Percentiles rank a stretch among this genome's conserved stretches.
These are phyloP conservation scores for Rhododendron griersonianum DNA, from an alignment of 148 eudicot species.

Conservation along the genomic window DNA sequence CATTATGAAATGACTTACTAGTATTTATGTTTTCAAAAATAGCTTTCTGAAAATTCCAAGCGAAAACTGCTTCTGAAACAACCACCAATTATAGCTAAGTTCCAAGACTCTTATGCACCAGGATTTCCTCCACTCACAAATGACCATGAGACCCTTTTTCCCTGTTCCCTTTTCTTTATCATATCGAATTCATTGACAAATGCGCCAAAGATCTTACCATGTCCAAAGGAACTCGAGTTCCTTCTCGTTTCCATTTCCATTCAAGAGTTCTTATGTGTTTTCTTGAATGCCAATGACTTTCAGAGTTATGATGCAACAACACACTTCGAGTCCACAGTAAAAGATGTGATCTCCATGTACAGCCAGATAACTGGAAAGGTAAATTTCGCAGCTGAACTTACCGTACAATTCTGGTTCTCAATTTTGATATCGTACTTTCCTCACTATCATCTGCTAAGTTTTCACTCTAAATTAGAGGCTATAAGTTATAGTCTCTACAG, in stretches of 20 bases:
- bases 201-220: no score
- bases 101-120: background rate
- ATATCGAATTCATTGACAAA: background rate
- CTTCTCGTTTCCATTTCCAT: no score
- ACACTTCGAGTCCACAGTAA: slow-evolving; percentile 37
- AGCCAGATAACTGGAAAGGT: slow-evolving; percentile 41
- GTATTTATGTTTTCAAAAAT: background rate
- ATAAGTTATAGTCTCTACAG: background rate
- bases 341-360: slow-evolving; percentile 40
- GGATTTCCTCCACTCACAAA: background rate
- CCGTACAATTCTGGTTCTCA: background rate
- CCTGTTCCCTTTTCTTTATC: background rate
- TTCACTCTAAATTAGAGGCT: background rate
- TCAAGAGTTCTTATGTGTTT: no score
- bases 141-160: background rate
- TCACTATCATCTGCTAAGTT: background rate
- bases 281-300: background rate
- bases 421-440: background rate
- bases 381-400: background rate
- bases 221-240: no score
- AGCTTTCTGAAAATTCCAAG: background rate
- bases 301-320: slow-evolving; percentile 43
- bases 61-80: background rate
- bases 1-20: background rate
- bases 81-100: background rate